phyloP scores from a whole-genome alignment of 1,139 yeast genomes.

The Candida buenavistaensis region DNA sequence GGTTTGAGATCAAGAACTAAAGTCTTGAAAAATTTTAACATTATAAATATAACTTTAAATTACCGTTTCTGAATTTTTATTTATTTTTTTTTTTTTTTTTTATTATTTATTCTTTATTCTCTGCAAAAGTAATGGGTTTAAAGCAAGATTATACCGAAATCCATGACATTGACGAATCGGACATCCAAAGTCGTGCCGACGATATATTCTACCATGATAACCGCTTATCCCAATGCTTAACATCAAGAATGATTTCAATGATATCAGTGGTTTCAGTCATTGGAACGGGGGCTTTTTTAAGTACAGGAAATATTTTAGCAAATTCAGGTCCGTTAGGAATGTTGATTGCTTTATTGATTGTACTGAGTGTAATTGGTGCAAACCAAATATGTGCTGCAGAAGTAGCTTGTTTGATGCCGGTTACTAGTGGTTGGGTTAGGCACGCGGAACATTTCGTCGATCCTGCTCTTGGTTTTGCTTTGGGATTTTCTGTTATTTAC shows the following conservation, averaged over 20 bases:
- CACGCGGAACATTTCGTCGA: constrained; percentile 28
- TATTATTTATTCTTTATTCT: background rate
- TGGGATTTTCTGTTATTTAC: constrained; percentile 24
- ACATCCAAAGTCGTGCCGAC: constrained; percentile 11
- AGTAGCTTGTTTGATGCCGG: constrained; percentile 29
- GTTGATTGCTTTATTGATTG: constrained; percentile 19
- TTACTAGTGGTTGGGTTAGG: constrained; percentile 25
- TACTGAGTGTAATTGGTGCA: constrained; percentile 19
- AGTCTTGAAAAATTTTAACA: background rate
- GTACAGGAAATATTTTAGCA: constrained; percentile 19
- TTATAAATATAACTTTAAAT: background rate
- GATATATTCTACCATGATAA: constrained; percentile 15
- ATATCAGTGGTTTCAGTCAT: constrained; percentile 28
- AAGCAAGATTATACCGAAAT: background rate
- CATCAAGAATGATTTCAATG: constrained; percentile 32
- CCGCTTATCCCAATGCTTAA: constrained; percentile 14
- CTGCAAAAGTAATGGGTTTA: background rate
- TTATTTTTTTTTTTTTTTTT: background rate
- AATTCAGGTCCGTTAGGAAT: constrained; percentile 20
- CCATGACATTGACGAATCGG: background rate
- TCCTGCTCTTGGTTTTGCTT: constrained; percentile 24
- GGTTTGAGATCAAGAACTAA: background rate
- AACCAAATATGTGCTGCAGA: constrained; percentile 28
- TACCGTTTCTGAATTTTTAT: background rate
- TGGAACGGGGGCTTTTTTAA: constrained; percentile 22